A percentile compares a stretch with the other conserved stretches of the same genome.
These are phyloP conservation scores for Tuber calosporum DNA, from an alignment of 495 filamentous ascomycete genomes.

Conservation along the genomic window DNA sequence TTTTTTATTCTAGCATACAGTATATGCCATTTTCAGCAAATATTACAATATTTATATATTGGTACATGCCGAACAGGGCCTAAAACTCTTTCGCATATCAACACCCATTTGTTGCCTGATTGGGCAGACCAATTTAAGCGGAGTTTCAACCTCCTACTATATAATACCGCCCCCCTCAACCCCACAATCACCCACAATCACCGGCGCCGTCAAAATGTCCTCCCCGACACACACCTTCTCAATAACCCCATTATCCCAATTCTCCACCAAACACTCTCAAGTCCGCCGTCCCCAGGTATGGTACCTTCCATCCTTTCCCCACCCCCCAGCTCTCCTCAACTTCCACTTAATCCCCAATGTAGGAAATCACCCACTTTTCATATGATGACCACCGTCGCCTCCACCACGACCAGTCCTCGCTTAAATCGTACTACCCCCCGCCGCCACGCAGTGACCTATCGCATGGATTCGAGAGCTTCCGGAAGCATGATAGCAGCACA, in stretches of 20 bases:
- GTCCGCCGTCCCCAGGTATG: background rate
- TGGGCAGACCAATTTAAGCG: too few relatives aligned
- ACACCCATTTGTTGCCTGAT: too few relatives aligned
- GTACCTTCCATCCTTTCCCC: background rate
- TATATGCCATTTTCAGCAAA: too few relatives aligned
- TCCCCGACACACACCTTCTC: background rate
- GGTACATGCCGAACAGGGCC: too few relatives aligned
- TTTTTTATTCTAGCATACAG: too few relatives aligned
- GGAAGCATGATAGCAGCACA: constrained; percentile 67
- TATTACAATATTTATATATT: too few relatives aligned
- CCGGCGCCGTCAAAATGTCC: background rate
- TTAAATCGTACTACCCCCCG: constrained; percentile 84
- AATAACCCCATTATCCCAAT: background rate
- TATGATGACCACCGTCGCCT: constrained; percentile 77
- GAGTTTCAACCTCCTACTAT: too few relatives aligned
- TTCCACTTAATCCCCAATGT: background rate
- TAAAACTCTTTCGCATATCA: too few relatives aligned
- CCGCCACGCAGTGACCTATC: constrained; percentile 63
- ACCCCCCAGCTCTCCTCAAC: background rate
- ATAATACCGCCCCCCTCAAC: background rate
- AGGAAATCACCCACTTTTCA: constrained; percentile 71
- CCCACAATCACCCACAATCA: background rate
- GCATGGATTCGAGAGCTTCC: constrained; percentile 71
- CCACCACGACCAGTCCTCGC: constrained; percentile 63
- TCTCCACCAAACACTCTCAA: background rate